These are phyloP conservation scores for Chrysoporthe austroafricana DNA, from an alignment of 2,329 filamentous ascomycete genomes.

Conservation along the genomic window DNA sequence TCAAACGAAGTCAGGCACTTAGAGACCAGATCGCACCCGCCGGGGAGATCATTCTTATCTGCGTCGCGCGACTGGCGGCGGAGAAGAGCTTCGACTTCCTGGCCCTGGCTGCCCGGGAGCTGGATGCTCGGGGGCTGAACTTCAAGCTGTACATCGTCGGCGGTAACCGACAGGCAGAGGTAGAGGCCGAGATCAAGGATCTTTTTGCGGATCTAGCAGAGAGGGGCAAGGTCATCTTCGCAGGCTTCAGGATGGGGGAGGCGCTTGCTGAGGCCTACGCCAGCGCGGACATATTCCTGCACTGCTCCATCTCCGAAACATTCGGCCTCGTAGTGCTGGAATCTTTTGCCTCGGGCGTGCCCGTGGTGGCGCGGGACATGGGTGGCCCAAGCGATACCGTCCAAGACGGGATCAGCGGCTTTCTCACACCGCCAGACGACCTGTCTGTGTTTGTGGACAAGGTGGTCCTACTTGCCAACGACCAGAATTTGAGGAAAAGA, in stretches of 20 bases:
- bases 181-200: slow-evolving; percentile 64
- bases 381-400: slow-evolving; percentile 72
- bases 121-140: slow-evolving; percentile 58
- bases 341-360: slow-evolving; percentile 71
- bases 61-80: slow-evolving; percentile 67
- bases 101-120: slow-evolving; percentile 55
- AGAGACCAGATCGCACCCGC: slow-evolving; percentile 60
- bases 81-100: slow-evolving; percentile 75
- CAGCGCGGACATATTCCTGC: slow-evolving; percentile 69
- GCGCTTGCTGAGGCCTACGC: slow-evolving; percentile 69
- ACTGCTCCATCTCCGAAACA: slow-evolving; percentile 73
- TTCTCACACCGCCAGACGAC: slow-evolving; percentile 62
- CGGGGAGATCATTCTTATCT: slow-evolving; percentile 67
- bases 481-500: slow-evolving; percentile 46
- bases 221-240: slow-evolving; percentile 64
- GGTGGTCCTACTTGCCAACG: slow-evolving; percentile 52
- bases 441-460: slow-evolving; percentile 60
- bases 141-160: slow-evolving; percentile 72
- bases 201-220: slow-evolving; percentile 56
- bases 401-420: slow-evolving; percentile 61
- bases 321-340: slow-evolving; percentile 73
- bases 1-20: slow-evolving; percentile 53
- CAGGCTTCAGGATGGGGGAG: slow-evolving; percentile 65
- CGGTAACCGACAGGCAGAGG: slow-evolving; percentile 66
- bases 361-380: slow-evolving; percentile 70